Evolutionary conservation across 2,329 filamentous ascomycete species (phyloP).

Genomic region (Ciborinia camelliae): DNA sequence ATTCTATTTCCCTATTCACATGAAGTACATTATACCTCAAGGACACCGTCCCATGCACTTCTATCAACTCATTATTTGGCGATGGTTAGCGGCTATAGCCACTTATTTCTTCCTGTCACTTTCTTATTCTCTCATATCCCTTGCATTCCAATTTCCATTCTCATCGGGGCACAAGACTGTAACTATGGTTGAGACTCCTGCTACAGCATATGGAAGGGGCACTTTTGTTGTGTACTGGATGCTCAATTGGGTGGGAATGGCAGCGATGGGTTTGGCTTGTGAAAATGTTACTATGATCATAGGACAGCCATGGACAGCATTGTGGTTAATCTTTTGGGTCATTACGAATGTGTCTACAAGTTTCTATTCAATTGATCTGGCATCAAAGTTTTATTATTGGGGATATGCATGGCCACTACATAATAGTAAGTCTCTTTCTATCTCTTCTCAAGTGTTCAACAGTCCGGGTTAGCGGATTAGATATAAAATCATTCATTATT

Average conservation of each 20-base stretch:
- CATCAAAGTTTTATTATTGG: constrained; percentile 57
- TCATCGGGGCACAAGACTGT: constrained; percentile 45
- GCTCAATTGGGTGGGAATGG: constrained; percentile 61
- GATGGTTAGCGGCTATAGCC: constrained; percentile 51
- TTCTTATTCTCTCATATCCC: constrained; percentile 59
- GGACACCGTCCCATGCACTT: constrained; percentile 57
- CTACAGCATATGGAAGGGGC: constrained; percentile 53
- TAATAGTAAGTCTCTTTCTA: constrained; percentile 43
- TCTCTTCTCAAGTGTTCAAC: background rate
- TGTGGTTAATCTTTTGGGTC: constrained; percentile 14
- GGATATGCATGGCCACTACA: constrained; percentile 63
- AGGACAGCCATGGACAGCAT: constrained; percentile 45
- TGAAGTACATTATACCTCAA: constrained; percentile 52
- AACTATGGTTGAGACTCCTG: constrained; percentile 45
- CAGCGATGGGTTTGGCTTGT: constrained; percentile 58
- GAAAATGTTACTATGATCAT: constrained; percentile 65
- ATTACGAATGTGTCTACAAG: constrained; percentile 60
- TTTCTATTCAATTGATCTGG: constrained; percentile 58
- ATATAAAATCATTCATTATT: too few relatives aligned
- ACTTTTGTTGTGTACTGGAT: constrained; percentile 63
- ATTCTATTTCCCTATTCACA: constrained; percentile 63
- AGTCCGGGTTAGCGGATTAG: too few relatives aligned
- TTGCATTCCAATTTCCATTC: constrained; percentile 63
- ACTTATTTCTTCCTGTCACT: constrained; percentile 62
- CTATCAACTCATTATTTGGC: constrained; percentile 56